phyloP scores from a whole-genome alignment of 139 green algal genomes.

The Mesostigma viride region DNA sequence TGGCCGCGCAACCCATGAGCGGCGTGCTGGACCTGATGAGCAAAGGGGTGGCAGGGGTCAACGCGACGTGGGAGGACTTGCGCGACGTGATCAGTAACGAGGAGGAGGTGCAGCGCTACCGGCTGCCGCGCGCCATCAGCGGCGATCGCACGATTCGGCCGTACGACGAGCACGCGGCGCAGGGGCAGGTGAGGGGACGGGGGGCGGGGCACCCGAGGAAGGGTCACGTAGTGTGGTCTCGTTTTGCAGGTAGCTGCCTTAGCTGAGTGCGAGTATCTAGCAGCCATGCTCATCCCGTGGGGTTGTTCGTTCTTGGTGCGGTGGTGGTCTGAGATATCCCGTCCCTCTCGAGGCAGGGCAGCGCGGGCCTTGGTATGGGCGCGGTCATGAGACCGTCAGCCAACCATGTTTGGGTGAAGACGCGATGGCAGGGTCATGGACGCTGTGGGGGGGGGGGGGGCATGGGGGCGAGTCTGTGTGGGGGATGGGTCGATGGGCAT shows the following conservation, averaged over 20 bases:
- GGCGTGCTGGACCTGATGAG: conserved; percentile 56
- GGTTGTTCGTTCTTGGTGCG: background rate
- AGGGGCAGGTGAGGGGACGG: conserved; percentile 53
- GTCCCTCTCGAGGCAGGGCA: too few species aligned
- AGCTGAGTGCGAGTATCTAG: too few species aligned
- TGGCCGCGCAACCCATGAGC: conserved; percentile 50
- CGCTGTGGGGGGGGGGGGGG: too few species aligned
- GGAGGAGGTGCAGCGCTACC: conserved; percentile 33
- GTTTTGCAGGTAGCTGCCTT: background rate
- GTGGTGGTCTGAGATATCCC: too few species aligned
- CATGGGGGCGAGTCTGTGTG: too few species aligned
- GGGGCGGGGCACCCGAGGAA: conserved; percentile 19
- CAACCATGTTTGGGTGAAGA: too few species aligned
- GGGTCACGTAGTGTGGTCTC: background rate
- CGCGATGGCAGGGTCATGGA: too few species aligned
- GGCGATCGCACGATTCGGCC: conserved; percentile 62
- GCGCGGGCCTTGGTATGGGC: too few species aligned
- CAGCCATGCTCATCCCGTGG: background rate
- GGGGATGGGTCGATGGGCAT: too few species aligned
- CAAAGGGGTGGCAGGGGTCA: conserved; percentile 60
- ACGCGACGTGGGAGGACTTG: conserved; percentile 28
- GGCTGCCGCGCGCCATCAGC: conserved; percentile 54
- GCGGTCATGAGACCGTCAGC: too few species aligned
- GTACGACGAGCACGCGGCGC: conserved; percentile 34
- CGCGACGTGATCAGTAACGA: conserved; percentile 30